Evolutionary conservation across 1,284 basidiomycete species (phyloP), one percentile per base, ranked within the genome.

Genomic region (Butyriboletus appendiculatus): DNA sequence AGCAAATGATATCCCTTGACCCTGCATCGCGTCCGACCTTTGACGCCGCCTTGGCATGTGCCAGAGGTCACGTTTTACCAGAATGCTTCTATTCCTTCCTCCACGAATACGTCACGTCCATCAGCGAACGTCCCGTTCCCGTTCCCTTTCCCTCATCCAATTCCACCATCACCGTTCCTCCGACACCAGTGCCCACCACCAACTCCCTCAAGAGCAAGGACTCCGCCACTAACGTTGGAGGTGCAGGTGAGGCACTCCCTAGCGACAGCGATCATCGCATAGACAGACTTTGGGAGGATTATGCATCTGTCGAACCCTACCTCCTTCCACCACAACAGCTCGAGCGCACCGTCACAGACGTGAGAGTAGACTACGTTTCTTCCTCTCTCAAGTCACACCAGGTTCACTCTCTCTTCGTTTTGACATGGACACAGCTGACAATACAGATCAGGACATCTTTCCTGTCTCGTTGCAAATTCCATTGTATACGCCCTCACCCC

Each of bases 1-100:
- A 86, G 56, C 85, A 87, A 64, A 99, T 99, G 97, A 89, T 97
- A 48, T 78, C 84, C 8, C 81, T 96, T 22, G 87, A 96, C 57
- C 90, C 95, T 0, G 60, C 75, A 0, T 75, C 82, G 9, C 84
- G 97, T 10, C 92, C 93, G 2, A 84, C 88, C 0, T 98, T 98
- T 70, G 89, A 93, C 59, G 82, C 81, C 10, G 78, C 95, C n/a
- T 76, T 99, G 37, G 83, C 89, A 33, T 82, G 78, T 0, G 88
- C 86, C n/a, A 82, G 91, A 38, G 90, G 86, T 0, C 81, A 79
- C 3, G 86, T 94, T 37, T 94, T 99, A 61, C 95, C 96, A 0
- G 90, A 96, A 63, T 86, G 85, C 35, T 98, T 99, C 70, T 97
- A 97, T 72, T 90, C 92, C 5, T 98, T 96, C 71, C 78, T 99